These are phyloP conservation scores for Arthrobotrys sinensis DNA, from an alignment of 2,329 filamentous ascomycete genomes.

Conservation along the genomic window DNA sequence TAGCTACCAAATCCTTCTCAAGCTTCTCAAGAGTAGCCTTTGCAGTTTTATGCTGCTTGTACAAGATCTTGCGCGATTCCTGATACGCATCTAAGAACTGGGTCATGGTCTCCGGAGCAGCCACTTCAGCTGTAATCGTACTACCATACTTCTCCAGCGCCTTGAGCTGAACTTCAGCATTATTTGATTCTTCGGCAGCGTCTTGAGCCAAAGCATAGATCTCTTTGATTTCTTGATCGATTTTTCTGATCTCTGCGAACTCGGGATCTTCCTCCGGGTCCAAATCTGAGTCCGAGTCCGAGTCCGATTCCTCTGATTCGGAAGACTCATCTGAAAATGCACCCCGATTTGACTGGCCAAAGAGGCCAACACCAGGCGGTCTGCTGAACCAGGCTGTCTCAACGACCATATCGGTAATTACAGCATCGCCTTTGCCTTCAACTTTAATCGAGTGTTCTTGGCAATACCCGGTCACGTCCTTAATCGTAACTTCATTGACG, in stretches of 20 bases:
- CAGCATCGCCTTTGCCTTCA: conserved; percentile 71
- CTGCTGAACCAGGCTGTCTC: conserved; percentile 72
- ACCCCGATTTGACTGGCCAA: background rate
- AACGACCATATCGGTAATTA: conserved; percentile 76
- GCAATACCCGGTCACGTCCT: conserved; percentile 72
- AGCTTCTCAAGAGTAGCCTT: conserved; percentile 27
- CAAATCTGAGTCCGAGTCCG: conserved; percentile 64
- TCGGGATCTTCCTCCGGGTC: conserved; percentile 65
- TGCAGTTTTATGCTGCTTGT: conserved; percentile 61
- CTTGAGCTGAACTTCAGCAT: conserved; percentile 63
- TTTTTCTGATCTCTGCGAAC: conserved; percentile 61
- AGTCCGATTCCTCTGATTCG: conserved; percentile 62
- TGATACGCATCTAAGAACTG: conserved; percentile 67
- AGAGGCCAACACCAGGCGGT: conserved; percentile 71
- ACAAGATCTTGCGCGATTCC: conserved; percentile 45
- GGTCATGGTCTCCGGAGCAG: conserved; percentile 65
- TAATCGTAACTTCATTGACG: conserved; percentile 73
- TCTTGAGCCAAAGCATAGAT: conserved; percentile 61
- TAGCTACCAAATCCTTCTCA: conserved; percentile 64
- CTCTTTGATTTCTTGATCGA: conserved; percentile 63
- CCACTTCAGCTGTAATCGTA: conserved; percentile 65
- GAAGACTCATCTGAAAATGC: conserved; percentile 68
- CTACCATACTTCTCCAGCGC: conserved; percentile 67
- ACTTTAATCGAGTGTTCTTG: conserved; percentile 75
- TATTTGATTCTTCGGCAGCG: conserved; percentile 62